These are phyloP conservation scores for Apiospora koreana DNA, from an alignment of 2,329 filamentous ascomycete genomes.

Conservation along the genomic window DNA sequence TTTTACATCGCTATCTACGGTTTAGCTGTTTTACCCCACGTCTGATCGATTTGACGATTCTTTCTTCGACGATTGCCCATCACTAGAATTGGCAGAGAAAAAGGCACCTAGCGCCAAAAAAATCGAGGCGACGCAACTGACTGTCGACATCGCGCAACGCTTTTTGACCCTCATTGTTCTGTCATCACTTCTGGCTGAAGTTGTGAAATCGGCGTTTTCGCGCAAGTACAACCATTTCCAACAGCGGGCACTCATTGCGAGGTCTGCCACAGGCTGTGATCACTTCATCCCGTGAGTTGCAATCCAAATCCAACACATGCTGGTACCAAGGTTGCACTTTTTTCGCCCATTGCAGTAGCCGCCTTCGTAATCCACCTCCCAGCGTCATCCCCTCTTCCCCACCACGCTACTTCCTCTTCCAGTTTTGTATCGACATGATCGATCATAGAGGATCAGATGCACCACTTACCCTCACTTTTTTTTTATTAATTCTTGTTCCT, in stretches of 20 bases:
- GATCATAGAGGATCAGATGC: not conserved
- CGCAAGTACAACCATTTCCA: not conserved
- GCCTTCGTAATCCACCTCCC: constrained; percentile 7
- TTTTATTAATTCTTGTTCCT: not conserved
- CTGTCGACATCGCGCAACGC: constrained; percentile 10
- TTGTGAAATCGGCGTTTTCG: constrained; percentile 5
- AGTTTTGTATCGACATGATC: constrained; percentile 11
- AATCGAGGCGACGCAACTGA: not conserved
- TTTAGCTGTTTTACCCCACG: not conserved
- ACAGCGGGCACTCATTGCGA: constrained; percentile 24
- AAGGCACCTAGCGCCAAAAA: constrained; percentile 8
- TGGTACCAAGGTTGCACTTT: constrained; percentile 13
- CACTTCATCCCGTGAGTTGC: constrained; percentile 40
- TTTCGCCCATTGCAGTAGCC: constrained; percentile 6
- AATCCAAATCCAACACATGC: constrained; percentile 21
- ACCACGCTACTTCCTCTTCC: constrained; percentile 6
- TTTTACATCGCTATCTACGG: constrained; percentile 7
- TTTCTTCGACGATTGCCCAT: constrained; percentile 2
- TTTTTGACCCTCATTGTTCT: constrained; percentile 3
- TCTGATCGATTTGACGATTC: not conserved
- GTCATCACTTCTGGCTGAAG: not conserved
- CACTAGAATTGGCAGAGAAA: not conserved
- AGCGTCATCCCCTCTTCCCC: constrained; percentile 13
- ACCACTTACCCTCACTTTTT: not conserved
- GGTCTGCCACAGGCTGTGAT: constrained; percentile 37